Percentiles rank a stretch among this genome's conserved stretches.
phyloP scores from a whole-genome alignment of 495 filamentous ascomycete genomes.

The Podospora appendiculata region DNA sequence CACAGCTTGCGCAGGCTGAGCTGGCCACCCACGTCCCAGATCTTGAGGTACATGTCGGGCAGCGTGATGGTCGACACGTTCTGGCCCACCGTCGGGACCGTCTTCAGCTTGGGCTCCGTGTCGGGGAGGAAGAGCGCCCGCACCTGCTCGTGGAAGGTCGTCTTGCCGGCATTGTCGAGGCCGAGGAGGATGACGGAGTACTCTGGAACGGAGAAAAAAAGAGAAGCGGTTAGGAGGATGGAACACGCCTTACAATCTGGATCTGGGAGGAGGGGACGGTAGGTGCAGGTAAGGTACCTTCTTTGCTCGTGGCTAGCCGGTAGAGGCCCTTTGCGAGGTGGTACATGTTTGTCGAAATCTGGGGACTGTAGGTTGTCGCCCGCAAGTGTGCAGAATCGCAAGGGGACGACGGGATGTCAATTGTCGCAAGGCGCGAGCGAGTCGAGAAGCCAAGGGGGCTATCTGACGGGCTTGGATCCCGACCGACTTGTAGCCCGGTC shows the following conservation, averaged over 20 bases:
- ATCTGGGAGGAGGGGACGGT: background rate
- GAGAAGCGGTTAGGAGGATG: constrained; percentile 1
- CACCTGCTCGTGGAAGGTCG: constrained; percentile 92
- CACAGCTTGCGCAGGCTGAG: constrained; percentile 81
- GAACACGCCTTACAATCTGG: background rate
- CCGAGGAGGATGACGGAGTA: constrained; percentile 96
- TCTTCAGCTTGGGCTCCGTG: constrained; percentile 53
- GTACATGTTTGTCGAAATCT: constrained; percentile 59
- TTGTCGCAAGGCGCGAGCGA: too few relatives aligned
- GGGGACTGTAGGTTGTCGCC: background rate
- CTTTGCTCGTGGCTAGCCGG: constrained; percentile 88
- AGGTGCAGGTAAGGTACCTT: constrained; percentile 48
- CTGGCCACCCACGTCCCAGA: constrained; percentile 98
- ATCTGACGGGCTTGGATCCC: too few relatives aligned
- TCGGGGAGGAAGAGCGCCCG: constrained; percentile 75
- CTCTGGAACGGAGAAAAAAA: constrained; percentile 44
- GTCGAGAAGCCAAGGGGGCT: too few relatives aligned
- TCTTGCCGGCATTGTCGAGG: constrained; percentile 97
- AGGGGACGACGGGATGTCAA: too few relatives aligned
- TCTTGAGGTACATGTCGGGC: constrained; percentile 89
- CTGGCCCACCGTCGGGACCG: constrained; percentile 94
- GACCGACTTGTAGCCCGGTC: too few relatives aligned
- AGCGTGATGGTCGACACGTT: constrained; percentile 87
- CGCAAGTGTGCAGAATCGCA: background rate
- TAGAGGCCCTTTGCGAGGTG: constrained; percentile 94